These are phyloP conservation scores for Aspergillus fumigatiaffinis DNA, from an alignment of 2,329 filamentous ascomycete species.

Conservation along the genomic window DNA sequence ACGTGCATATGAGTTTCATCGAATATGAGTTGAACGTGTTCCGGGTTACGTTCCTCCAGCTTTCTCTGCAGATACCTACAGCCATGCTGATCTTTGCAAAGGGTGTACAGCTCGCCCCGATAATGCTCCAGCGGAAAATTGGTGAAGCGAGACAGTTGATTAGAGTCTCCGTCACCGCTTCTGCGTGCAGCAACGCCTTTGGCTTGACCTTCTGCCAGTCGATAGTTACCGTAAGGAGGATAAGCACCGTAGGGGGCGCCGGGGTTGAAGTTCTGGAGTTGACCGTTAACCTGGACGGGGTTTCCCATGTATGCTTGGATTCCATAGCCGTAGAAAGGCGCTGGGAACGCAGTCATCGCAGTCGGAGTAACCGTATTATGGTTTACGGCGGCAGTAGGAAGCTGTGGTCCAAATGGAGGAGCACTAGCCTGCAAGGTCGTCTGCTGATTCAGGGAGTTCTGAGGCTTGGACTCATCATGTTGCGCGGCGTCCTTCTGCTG, in stretches of 20 bases:
- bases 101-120: conserved; percentile 75
- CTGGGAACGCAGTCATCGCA: conserved; percentile 32
- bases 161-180: conserved; percentile 42
- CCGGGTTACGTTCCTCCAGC: conserved; percentile 79
- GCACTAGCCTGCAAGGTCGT: conserved; percentile 77
- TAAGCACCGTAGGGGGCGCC: conserved; percentile 54
- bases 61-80: conserved; percentile 97
- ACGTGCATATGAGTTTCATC: conserved; percentile 89
- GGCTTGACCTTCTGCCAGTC: conserved; percentile 69
- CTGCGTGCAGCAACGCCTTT: conserved; percentile 67
- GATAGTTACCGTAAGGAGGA: conserved; percentile 50
- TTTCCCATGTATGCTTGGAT: conserved; percentile 54
- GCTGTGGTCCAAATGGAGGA: conserved; percentile 68
- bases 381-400: conserved; percentile 37
- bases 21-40: conserved; percentile 90
- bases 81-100: conserved; percentile 98
- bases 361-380: conserved; percentile 26
- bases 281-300: conserved; percentile 33
- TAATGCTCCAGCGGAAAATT: conserved; percentile 79
- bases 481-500: conserved; percentile 47
- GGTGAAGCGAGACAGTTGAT: conserved; percentile 71
- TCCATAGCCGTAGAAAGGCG: conserved; percentile 49
- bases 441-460: conserved; percentile 56
- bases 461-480: conserved; percentile 44
- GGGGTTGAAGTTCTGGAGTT: conserved; percentile 45